Conservation (phyloP, 257 asterid species). For the Thymus mandschuricus region DNA sequence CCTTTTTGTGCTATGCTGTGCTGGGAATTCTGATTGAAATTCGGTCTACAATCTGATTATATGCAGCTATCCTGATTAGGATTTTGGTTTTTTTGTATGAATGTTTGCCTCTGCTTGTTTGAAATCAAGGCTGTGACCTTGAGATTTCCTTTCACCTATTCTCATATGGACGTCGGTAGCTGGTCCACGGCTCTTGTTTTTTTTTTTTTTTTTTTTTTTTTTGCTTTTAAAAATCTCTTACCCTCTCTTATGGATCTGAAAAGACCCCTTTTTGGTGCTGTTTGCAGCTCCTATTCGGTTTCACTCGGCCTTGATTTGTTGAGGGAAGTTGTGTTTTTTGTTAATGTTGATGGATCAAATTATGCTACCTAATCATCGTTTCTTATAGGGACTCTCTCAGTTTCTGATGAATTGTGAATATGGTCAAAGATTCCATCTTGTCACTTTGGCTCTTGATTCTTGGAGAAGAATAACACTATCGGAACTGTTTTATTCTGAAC, state of each 20-base stretch:
- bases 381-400: background rate
- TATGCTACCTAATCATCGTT: background rate
- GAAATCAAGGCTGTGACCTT: background rate
- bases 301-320: conserved; percentile 1
- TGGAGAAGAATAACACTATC: background rate
- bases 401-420: conserved; percentile 1
- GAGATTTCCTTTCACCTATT: conserved; percentile 13
- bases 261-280: background rate
- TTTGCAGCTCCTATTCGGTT: conserved; percentile 8
- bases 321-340: background rate
- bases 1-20: background rate
- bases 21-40: background rate
- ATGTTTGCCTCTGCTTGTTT: conserved; percentile 2
- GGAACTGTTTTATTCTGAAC: conserved; percentile 3
- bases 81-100: conserved; percentile 23
- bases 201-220: conserved; percentile 15
- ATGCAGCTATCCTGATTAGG: conserved; percentile 9
- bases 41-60: conserved; percentile 7
- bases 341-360: conserved; percentile 7
- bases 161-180: conserved; percentile 24
- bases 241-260: conserved; percentile 27
- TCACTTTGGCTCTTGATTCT: conserved; percentile 1
- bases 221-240: background rate
- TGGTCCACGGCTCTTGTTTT: background rate
- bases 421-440: background rate